Conservation (phyloP, 2,329 filamentous ascomycete species). For the Paracorniculantispora psalliotae region DNA sequence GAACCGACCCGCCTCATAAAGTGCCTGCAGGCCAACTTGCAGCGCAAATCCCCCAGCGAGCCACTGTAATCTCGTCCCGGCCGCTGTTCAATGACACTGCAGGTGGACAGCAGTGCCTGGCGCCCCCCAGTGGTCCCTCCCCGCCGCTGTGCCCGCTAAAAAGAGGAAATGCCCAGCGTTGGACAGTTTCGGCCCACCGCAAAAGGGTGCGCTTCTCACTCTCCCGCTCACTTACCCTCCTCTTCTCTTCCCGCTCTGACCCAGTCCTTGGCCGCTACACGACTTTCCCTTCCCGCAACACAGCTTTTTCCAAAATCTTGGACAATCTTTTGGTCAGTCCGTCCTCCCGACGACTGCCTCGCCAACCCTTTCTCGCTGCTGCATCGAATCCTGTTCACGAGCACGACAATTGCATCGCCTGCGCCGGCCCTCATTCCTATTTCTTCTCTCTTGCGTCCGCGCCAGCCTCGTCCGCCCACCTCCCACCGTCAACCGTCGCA, state of each 20-base stretch:
- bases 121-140: not conserved
- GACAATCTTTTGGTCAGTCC: too few relatives aligned
- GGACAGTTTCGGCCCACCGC: constrained; percentile 1
- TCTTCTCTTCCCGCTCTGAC: constrained; percentile 1
- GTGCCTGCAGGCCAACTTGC: too few relatives aligned
- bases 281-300: constrained; percentile 11
- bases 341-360: not conserved
- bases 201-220: not conserved
- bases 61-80: not conserved
- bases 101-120: not conserved
- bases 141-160: constrained; percentile 6
- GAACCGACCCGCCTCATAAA: too few relatives aligned
- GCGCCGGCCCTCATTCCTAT: not conserved
- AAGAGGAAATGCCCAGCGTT: not conserved
- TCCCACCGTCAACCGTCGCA: not conserved
- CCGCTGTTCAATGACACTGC: not conserved
- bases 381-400: not conserved
- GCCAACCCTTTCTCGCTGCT: not conserved
- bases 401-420: constrained; percentile 1
- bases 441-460: not conserved
- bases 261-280: constrained; percentile 1
- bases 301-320: constrained; percentile 3
- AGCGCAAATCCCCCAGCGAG: too few relatives aligned
- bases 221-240: not conserved
- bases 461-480: not conserved